Conservation (phyloP, 164 flowering plant species). For the Sedum album region DNA sequence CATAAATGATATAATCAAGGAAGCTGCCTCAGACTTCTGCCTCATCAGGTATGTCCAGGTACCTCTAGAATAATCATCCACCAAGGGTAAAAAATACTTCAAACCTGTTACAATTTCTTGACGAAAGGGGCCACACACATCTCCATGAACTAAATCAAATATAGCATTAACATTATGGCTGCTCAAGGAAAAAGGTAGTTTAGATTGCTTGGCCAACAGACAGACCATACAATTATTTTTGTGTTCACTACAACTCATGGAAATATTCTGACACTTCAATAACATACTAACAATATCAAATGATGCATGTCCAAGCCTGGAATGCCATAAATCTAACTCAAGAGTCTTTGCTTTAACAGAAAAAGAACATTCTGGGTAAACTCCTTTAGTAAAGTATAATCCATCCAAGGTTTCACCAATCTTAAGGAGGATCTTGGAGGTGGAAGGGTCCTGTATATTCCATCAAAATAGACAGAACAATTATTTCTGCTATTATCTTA, state of each 20-base stretch:
- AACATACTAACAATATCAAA: background rate
- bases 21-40: background rate
- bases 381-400: background rate
- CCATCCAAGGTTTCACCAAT: background rate
- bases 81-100: too few species aligned
- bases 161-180: background rate
- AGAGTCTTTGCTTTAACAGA: background rate
- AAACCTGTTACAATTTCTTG: background rate
- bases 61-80: background rate
- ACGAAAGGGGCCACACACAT: background rate
- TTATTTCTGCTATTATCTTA: background rate
- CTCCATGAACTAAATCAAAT: background rate
- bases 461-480: background rate
- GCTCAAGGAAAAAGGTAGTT: background rate
- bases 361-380: background rate
- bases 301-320: background rate
- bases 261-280: background rate
- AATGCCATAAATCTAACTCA: background rate
- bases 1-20: background rate
- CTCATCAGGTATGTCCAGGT: background rate
- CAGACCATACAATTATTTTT: background rate
- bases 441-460: background rate
- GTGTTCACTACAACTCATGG: background rate
- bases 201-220: background rate
- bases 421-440: background rate